These are phyloP conservation scores for Aspergillus nanangensis DNA, from an alignment of 495 filamentous ascomycete species.

Conservation along the genomic window DNA sequence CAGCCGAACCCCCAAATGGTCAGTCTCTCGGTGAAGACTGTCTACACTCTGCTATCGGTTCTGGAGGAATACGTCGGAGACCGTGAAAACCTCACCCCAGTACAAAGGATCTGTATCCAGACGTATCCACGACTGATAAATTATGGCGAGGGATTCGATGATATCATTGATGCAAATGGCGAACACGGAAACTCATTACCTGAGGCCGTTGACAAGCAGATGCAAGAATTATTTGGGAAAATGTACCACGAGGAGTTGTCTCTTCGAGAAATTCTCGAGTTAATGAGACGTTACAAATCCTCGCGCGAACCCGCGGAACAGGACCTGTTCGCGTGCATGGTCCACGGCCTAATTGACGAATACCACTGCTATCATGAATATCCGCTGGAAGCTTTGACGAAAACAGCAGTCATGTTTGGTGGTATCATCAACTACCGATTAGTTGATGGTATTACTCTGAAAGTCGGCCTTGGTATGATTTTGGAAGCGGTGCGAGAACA, in stretches of 20 bases:
- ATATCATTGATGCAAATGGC: constrained; percentile 82
- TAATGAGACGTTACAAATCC: constrained; percentile 77
- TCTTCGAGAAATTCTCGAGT: constrained; percentile 72
- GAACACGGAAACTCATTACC: constrained; percentile 73
- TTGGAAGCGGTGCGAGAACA: constrained; percentile 88
- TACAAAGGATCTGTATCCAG: constrained; percentile 85
- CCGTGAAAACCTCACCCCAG: constrained; percentile 51
- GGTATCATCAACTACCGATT: constrained; percentile 92
- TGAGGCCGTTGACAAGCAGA: constrained; percentile 73
- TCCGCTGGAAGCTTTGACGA: constrained; percentile 87
- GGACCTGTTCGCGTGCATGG: constrained; percentile 97
- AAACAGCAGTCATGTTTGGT: constrained; percentile 93
- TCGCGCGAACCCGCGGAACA: constrained; percentile 80
- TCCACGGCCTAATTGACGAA: constrained; percentile 95
- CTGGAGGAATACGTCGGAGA: constrained; percentile 62
- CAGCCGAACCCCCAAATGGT: constrained; percentile 58
- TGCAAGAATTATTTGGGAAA: constrained; percentile 94
- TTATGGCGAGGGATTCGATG: constrained; percentile 86
- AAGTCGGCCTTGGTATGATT: constrained; percentile 92
- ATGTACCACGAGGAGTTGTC: constrained; percentile 91
- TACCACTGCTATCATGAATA: constrained; percentile 94
- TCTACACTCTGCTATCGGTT: constrained; percentile 73
- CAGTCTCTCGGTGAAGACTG: constrained; percentile 77
- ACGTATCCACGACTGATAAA: constrained; percentile 95
- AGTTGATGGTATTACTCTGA: constrained; percentile 81